Evolutionary conservation across 2,329 filamentous ascomycete genomes (phyloP).

Genomic region (Pseudopyricularia javanii): DNA sequence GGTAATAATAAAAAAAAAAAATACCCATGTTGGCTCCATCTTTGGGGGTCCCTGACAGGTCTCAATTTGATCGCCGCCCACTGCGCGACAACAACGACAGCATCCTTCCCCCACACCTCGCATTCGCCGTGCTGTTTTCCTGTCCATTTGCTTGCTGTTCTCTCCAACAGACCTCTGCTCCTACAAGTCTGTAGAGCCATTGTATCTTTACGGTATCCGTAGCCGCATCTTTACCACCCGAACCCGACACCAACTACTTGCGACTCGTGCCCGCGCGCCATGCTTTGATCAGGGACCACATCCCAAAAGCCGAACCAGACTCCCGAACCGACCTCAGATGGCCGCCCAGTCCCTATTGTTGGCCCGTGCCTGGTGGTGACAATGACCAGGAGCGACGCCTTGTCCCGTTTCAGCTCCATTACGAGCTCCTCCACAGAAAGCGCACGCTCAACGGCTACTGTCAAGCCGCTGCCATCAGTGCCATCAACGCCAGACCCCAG

Average conservation of each 20-base stretch:
- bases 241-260: neutral
- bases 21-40: too few relatives aligned
- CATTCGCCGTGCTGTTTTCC: too few relatives aligned
- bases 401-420: constrained; percentile 52
- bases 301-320: neutral
- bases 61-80: too few relatives aligned
- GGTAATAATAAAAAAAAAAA: too few relatives aligned
- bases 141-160: too few relatives aligned
- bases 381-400: constrained; percentile 57
- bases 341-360: constrained; percentile 5
- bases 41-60: too few relatives aligned
- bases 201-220: too few relatives aligned
- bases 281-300: neutral
- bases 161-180: too few relatives aligned
- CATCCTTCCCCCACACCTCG: too few relatives aligned
- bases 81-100: too few relatives aligned
- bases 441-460: constrained; percentile 53
- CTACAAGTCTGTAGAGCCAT: too few relatives aligned
- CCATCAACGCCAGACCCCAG: constrained; percentile 11
- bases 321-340: constrained; percentile 7
- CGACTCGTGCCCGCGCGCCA: neutral
- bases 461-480: constrained; percentile 31
- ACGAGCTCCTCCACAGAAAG: constrained; percentile 56
- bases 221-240: too few relatives aligned
- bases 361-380: constrained; percentile 22